These are phyloP conservation scores for Setaria italica DNA, from an alignment of 202 grass and related monocot genomes.

Conservation along the genomic window DNA sequence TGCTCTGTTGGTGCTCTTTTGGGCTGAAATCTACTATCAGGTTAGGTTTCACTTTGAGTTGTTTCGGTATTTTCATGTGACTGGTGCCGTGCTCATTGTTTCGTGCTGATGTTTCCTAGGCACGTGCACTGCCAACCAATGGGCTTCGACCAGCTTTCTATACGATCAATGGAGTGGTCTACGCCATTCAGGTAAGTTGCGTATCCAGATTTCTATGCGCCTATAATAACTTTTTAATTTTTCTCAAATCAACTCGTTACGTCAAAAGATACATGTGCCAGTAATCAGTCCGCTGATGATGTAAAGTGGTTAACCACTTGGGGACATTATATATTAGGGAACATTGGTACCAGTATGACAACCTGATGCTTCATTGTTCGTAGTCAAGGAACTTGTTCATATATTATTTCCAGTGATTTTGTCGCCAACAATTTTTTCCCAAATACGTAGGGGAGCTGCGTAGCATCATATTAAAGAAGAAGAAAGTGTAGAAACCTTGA, in stretches of 20 bases:
- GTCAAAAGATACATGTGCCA: neutral
- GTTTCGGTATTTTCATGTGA: neutral
- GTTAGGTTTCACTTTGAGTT: constrained; percentile 30
- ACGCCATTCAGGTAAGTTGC: constrained; percentile 54
- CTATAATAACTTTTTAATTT: neutral
- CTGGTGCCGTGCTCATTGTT: constrained; percentile 23
- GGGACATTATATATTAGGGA: neutral
- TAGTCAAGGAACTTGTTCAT: neutral
- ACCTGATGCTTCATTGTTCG: neutral
- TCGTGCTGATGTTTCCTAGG: constrained; percentile 45
- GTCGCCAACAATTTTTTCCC: too few relatives aligned
- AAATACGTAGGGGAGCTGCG: too few relatives aligned
- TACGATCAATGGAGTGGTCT: constrained; percentile 57
- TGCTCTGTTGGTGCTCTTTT: constrained; percentile 70
- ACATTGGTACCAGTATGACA: neutral
- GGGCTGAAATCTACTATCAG: constrained; percentile 87
- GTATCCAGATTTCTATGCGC: neutral
- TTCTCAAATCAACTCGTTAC: neutral
- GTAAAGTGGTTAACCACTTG: neutral
- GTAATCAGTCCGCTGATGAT: constrained; percentile 3
- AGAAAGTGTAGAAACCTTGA: too few relatives aligned
- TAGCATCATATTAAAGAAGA: too few relatives aligned
- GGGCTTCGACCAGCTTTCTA: constrained; percentile 66
- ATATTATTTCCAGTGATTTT: neutral
- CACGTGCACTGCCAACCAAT: constrained; percentile 60